phyloP scores from a whole-genome alignment of 257 asterid genomes.

The Nicotiana undulata region DNA sequence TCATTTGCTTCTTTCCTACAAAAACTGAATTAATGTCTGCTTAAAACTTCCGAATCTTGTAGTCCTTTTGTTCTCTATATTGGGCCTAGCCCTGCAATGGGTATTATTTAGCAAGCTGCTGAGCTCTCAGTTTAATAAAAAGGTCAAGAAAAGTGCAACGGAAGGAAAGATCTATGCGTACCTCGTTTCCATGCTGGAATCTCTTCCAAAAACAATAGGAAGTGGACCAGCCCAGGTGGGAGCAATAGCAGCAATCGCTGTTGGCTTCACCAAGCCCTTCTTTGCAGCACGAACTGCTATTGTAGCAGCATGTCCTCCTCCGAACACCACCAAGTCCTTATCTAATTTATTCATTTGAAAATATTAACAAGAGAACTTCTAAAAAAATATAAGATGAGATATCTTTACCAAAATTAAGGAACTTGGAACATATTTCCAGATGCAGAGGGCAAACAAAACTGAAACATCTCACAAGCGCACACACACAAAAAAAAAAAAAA shows the following conservation, averaged over 20 bases:
- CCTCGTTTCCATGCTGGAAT: constrained; percentile 87
- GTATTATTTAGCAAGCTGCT: neutral
- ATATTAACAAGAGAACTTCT: constrained; percentile 4
- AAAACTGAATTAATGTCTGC: neutral
- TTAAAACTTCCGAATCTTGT: neutral
- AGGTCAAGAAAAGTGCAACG: neutral
- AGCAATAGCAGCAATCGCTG: constrained; percentile 87
- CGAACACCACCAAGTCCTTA: constrained; percentile 63
- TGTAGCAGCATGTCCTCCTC: constrained; percentile 99
- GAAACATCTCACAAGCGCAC: neutral
- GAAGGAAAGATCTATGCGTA: constrained; percentile 15
- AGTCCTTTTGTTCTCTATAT: neutral
- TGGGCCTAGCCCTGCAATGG: neutral
- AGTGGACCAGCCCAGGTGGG: constrained; percentile 99
- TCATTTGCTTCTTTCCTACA: neutral
- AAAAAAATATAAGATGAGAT: neutral
- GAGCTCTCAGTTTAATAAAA: neutral
- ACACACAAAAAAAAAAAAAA: neutral
- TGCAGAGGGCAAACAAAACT: neutral
- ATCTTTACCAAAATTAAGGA: neutral
- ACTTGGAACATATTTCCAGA: neutral
- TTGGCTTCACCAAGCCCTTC: constrained; percentile 67
- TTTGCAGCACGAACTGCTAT: constrained; percentile 75
- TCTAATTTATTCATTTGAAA: constrained; percentile 28
- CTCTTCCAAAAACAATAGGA: constrained; percentile 87